phyloP scores from a whole-genome alignment of 2,329 filamentous ascomycete genomes.

The Aspergillus cejpii region DNA sequence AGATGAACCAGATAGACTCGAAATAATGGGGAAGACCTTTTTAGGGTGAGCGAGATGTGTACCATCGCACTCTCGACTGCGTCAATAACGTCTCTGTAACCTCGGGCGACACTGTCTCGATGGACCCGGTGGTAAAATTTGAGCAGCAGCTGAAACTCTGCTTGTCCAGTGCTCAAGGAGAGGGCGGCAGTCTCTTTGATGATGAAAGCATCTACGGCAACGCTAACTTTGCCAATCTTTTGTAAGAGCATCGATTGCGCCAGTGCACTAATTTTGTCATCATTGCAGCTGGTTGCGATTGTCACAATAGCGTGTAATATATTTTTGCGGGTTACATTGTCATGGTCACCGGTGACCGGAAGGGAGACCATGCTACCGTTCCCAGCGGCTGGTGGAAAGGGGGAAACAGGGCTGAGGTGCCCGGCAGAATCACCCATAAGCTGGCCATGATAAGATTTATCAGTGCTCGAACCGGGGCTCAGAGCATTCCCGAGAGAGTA shows the following conservation, averaged over 20 bases:
- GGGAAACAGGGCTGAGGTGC: slow-evolving; percentile 44
- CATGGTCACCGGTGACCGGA: slow-evolving; percentile 66
- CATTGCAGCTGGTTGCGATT: slow-evolving; percentile 73
- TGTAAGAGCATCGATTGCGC: slow-evolving; percentile 96
- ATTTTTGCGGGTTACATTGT: slow-evolving; percentile 70
- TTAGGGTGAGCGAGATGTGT: slow-evolving; percentile 65
- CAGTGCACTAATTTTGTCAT: slow-evolving; percentile 87
- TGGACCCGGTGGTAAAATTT: slow-evolving; percentile 74
- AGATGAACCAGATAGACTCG: slow-evolving; percentile 77
- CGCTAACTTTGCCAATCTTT: slow-evolving; percentile 80
- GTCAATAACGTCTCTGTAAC: slow-evolving; percentile 59
- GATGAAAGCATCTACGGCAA: slow-evolving; percentile 74
- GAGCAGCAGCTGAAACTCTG: slow-evolving; percentile 78
- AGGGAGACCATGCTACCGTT: slow-evolving; percentile 59
- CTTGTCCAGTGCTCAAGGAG: slow-evolving; percentile 66
- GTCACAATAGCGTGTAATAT: slow-evolving; percentile 93
- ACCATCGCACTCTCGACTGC: slow-evolving; percentile 76
- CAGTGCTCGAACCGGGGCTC: slow-evolving; percentile 58
- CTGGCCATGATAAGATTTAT: slow-evolving; percentile 39
- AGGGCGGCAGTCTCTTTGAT: slow-evolving; percentile 74
- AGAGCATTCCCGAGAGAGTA: slow-evolving; percentile 96
- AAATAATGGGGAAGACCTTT: slow-evolving; percentile 65
- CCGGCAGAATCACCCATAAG: slow-evolving; percentile 35
- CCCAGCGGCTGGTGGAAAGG: slow-evolving; percentile 26
- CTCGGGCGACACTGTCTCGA: slow-evolving; percentile 64